Evolutionary conservation across 148 eudicot genomes (phyloP).

Genomic region (Polygonum aviculare): DNA sequence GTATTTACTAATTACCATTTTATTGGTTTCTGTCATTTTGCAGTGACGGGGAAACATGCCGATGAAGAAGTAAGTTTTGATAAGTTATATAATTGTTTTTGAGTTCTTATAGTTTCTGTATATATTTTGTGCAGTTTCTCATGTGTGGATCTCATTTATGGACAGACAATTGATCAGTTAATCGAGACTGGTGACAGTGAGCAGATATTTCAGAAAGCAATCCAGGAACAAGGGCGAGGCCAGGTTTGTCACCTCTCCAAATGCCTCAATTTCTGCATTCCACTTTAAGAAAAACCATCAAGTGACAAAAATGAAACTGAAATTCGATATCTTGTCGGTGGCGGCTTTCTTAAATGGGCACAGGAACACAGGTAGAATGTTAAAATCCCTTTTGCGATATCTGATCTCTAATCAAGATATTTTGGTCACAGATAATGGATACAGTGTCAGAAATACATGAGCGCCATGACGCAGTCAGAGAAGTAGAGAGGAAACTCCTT

Average conservation of each 20-base stretch:
- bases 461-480: conserved; percentile 90
- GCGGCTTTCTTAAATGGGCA: neutral
- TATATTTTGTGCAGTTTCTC: conserved; percentile 1
- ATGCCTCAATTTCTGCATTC: neutral
- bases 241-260: conserved; percentile 42
- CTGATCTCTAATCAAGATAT: neutral
- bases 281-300: neutral
- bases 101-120: neutral
- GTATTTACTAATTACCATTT: conserved; percentile 12
- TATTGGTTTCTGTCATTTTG: conserved; percentile 9
- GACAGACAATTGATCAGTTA: conserved; percentile 72
- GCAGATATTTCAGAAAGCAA: conserved; percentile 87
- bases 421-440: conserved; percentile 56
- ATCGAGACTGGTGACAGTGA: conserved; percentile 97
- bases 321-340: neutral
- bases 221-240: conserved; percentile 93
- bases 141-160: conserved; percentile 7
- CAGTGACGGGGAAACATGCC: conserved; percentile 84
- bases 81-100: neutral
- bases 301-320: neutral
- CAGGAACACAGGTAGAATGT: neutral
- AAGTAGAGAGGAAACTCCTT: conserved; percentile 81
- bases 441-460: conserved; percentile 96
- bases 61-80: conserved; percentile 70
- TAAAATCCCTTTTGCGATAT: neutral